Percentiles rank a stretch among this genome's conserved stretches.
Evolutionary conservation across 768 basidiomycete species (phyloP).

Genomic region (Cystobasidium ongulense): DNA sequence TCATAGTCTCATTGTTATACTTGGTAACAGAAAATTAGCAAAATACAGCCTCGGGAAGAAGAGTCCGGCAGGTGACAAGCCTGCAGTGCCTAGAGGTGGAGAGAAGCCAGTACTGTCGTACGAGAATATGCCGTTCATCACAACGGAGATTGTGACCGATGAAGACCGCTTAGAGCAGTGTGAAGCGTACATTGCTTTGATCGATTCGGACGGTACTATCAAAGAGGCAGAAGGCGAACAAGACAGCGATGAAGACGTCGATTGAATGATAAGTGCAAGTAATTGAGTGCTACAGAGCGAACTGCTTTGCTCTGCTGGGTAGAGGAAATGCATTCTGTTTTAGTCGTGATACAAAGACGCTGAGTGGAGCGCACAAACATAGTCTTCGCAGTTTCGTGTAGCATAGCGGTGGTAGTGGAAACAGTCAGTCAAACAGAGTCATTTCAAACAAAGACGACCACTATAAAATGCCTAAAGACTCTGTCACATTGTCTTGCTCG

Average conservation of each 20-base stretch:
- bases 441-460: no score
- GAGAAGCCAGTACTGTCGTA: neutral
- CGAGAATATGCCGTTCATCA: neutral
- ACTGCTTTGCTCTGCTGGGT: neutral
- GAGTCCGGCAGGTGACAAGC: slow-evolving; percentile 72
- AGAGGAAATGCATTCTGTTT: no score
- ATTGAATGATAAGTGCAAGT: neutral
- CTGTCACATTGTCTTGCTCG: no score
- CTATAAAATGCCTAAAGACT: no score
- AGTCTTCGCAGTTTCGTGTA: neutral
- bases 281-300: no score
- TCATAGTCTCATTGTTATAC: no score
- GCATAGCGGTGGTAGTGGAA: no score
- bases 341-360: no score
- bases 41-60: slow-evolving; percentile 86
- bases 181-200: slow-evolving; percentile 1
- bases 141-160: neutral
- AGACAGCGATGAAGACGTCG: slow-evolving; percentile 1
- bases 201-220: slow-evolving; percentile 25
- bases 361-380: no score
- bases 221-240: slow-evolving; percentile 1
- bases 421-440: no score
- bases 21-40: slow-evolving; percentile 64
- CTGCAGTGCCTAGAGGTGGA: neutral
- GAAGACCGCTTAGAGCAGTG: neutral